Evolutionary conservation across 108 stramenopile species (phyloP).

Genomic region (Mayamaea pseudoterrestris): DNA sequence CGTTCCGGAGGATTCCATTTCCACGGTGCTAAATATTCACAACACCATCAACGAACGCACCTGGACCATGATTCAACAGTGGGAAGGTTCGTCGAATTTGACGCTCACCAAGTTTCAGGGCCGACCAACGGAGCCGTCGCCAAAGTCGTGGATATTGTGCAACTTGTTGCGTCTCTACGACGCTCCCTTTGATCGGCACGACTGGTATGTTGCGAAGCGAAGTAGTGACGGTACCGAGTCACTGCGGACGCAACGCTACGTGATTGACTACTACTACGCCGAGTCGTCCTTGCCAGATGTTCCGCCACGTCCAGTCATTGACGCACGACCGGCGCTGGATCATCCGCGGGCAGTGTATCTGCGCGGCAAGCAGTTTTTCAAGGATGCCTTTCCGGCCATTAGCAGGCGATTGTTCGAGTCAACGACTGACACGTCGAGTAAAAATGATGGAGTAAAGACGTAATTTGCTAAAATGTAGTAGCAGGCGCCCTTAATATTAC

Average conservation of each 20-base stretch:
- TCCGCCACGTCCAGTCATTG: slow-evolving; percentile 41
- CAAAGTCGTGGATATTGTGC: slow-evolving; percentile 78
- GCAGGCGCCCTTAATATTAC: too few species aligned
- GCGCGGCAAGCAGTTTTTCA: slow-evolving; percentile 43
- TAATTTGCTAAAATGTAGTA: too few species aligned
- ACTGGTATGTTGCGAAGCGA: slow-evolving; percentile 85
- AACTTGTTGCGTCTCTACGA: slow-evolving; percentile 53
- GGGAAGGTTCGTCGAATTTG: slow-evolving; percentile 58
- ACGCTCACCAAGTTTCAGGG: slow-evolving; percentile 81
- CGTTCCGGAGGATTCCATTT: slow-evolving; percentile 67
- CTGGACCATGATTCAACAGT: slow-evolving; percentile 61
- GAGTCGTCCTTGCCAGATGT: background rate
- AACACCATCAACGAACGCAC: slow-evolving; percentile 93
- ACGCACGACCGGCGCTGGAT: slow-evolving; percentile 88
- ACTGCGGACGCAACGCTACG: slow-evolving; percentile 67
- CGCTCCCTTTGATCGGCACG: slow-evolving; percentile 94
- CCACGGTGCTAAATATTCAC: slow-evolving; percentile 82
- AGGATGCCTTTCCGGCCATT: slow-evolving; percentile 65
- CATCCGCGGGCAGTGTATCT: slow-evolving; percentile 46
- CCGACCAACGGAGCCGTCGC: slow-evolving; percentile 79
- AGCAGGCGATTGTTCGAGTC: too few species aligned
- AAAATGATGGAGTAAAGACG: too few species aligned
- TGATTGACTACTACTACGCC: slow-evolving; percentile 84
- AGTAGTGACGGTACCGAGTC: slow-evolving; percentile 17
- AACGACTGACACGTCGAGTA: too few species aligned